Evolutionary conservation across 148 eudicot genomes (phyloP), one percentile per base, ranked within the genome.

Genomic region (Silene latifolia): DNA sequence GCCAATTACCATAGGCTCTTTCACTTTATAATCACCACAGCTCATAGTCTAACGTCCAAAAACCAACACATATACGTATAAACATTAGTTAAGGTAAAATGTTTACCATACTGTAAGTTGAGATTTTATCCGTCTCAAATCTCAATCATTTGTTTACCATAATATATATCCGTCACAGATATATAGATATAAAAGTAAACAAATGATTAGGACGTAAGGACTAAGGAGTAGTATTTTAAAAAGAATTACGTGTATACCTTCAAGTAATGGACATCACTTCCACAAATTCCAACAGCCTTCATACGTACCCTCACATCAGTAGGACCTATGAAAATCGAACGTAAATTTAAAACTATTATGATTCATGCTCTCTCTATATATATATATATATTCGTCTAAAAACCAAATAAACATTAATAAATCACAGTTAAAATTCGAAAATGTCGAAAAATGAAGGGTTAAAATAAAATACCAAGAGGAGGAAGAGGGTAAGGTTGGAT

Each of bases 211-310:
- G n/a, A n/a, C n/a, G n/a, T n/a, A n/a, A n/a, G n/a, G n/a, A n/a
- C n/a, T n/a, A n/a, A n/a, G n/a, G n/a, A n/a, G n/a, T n/a, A n/a
- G n/a, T n/a, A n/a, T n/a, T n/a, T n/a, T n/a, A n/a, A n/a, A n/a
- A n/a, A n/a, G n/a, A n/a, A n/a, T n/a, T n/a, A n/a, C n/a, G n/a
- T n/a, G n/a, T n/a, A n/a, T n/a, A 90, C 98, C 98, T 90, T 90
- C 76, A 89, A 87, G 71, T 88, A 90, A 75, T 90, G 96, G 78
- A 93, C 98, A 84, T 93, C 98, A 82, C 98, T 93, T 46, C 96
- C 98, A 74, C 98, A 93, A 15, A 93, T 93, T 56, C 98, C 98
- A 57, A 93, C 98, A 75, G 98, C 96, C 83, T 93, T 93, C 89
- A 93, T 93, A 72, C 83, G 84, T 7, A 93, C 87, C 79, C 85